Conservation (phyloP, 1,139 yeast species). For the Geotrichum klebahnii region DNA sequence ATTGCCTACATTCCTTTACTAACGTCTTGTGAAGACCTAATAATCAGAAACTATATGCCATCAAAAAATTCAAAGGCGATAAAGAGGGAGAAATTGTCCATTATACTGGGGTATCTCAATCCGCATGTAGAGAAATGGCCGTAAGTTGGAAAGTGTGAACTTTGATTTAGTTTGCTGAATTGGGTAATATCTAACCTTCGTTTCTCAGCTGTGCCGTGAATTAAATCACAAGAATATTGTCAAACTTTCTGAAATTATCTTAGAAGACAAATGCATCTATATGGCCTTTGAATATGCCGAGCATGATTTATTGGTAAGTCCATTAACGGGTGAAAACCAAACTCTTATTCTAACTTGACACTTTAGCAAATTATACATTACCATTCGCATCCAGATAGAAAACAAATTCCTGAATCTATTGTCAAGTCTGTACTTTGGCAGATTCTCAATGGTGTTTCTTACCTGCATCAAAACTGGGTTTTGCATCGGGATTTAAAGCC, state of each 20-base stretch:
- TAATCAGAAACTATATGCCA: no score
- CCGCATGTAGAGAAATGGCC: conserved; percentile 95
- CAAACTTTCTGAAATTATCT: conserved; percentile 72
- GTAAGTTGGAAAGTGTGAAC: no score
- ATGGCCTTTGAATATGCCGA: conserved; percentile 96
- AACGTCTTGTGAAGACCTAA: no score
- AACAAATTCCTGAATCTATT: conserved; percentile 70
- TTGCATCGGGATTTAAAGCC: conserved; percentile 94
- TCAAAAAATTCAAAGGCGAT: conserved; percentile 91
- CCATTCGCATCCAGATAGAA: conserved; percentile 84
- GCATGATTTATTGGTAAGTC: conserved; percentile 64
- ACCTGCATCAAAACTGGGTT: conserved; percentile 92
- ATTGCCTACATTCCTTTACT: no score
- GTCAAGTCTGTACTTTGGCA: conserved; percentile 88
- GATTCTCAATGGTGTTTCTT: conserved; percentile 83
- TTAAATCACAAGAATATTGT: conserved; percentile 75
- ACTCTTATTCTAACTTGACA: not conserved
- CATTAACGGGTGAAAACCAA: not conserved
- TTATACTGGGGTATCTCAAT: conserved; percentile 93
- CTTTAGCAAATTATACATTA: conserved; percentile 86
- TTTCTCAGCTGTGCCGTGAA: conserved; percentile 64
- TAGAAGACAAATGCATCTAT: conserved; percentile 86
- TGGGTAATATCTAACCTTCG: not conserved
- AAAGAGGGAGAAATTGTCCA: conserved; percentile 85
- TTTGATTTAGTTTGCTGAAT: not conserved